Evolutionary conservation across 257 asterid genomes (phyloP).

Genomic region (Fraxinus anomala): DNA sequence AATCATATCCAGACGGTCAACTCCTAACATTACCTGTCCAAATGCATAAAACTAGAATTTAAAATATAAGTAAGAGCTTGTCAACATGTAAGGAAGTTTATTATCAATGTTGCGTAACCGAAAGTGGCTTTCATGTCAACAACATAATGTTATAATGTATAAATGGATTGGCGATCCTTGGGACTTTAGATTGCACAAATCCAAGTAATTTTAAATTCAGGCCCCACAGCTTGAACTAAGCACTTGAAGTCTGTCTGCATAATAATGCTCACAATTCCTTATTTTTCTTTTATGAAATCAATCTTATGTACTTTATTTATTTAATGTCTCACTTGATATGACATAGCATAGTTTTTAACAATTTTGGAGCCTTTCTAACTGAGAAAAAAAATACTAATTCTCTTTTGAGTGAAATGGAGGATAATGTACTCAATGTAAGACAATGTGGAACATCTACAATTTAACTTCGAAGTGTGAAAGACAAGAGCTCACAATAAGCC

Average conservation of each 20-base stretch:
- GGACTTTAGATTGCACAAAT: neutral
- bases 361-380: neutral
- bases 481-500: no score
- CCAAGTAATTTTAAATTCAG: neutral
- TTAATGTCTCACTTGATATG: neutral
- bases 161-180: neutral
- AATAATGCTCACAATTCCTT: neutral
- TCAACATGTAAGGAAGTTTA: constrained; percentile 6
- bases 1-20: constrained; percentile 91
- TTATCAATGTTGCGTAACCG: neutral
- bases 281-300: neutral
- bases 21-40: constrained; percentile 87
- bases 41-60: constrained; percentile 18
- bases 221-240: neutral
- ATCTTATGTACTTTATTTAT: neutral
- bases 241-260: neutral
- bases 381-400: no score
- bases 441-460: neutral
- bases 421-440: neutral
- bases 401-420: neutral
- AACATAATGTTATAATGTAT: no score
- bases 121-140: neutral
- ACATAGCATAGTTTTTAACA: neutral
- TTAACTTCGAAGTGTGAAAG: neutral
- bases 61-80: neutral